A percentile compares a stretch with the other conserved stretches of the same genome.
phyloP scores from a whole-genome alignment of 306 rosid species.

The Lablab purpureus region DNA sequence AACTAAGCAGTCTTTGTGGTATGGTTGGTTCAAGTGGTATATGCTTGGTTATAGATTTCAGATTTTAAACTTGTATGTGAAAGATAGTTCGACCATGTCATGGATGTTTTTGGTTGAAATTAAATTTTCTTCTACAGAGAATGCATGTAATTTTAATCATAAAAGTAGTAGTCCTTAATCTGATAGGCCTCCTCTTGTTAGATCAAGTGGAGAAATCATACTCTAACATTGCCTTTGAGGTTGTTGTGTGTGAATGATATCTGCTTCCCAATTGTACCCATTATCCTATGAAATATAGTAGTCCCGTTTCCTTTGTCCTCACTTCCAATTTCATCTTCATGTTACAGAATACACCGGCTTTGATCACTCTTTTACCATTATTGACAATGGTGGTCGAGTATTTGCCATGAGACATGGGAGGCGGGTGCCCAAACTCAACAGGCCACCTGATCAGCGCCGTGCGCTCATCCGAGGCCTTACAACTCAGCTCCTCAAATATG shows the following conservation, averaged over 20 bases:
- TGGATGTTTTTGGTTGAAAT: not conserved
- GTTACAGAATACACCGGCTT: constrained; percentile 63
- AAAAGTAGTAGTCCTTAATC: not conserved
- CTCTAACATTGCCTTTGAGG: constrained; percentile 31
- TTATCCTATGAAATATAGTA: constrained; percentile 33
- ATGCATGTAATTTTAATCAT: not conserved
- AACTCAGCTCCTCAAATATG: constrained; percentile 91
- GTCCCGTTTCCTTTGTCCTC: constrained; percentile 28
- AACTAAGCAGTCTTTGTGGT: not conserved
- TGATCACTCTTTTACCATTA: constrained; percentile 57
- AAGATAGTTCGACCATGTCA: not conserved
- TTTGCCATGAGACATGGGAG: constrained; percentile 96
- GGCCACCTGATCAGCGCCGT: constrained; percentile 94
- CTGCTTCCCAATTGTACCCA: constrained; percentile 2
- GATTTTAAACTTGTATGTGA: not conserved
- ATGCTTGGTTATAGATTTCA: not conserved
- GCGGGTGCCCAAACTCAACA: constrained; percentile 87
- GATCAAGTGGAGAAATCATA: constrained; percentile 22
- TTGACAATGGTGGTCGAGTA: constrained; percentile 74
- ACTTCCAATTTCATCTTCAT: constrained; percentile 25
- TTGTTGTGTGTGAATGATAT: constrained; percentile 17
- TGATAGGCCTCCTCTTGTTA: not conserved
- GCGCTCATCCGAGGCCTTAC: constrained; percentile 94
- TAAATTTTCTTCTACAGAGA: not conserved
- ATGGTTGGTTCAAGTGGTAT: not conserved